Conservation (phyloP, 192 early-diverging fungal genomes). For the Rhizoclosmatium sp. region DNA sequence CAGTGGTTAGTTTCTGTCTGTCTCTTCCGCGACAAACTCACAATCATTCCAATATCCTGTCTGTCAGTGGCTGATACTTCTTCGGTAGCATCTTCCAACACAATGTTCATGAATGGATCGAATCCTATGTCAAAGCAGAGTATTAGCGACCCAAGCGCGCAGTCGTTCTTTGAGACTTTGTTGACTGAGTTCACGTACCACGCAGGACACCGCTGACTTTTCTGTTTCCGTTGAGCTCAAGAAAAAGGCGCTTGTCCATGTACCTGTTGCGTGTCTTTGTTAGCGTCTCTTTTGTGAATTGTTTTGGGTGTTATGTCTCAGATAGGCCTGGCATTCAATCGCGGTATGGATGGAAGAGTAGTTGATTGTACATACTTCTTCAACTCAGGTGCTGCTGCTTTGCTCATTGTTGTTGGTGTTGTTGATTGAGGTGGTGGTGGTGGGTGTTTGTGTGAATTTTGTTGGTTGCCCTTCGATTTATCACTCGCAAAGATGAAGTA, state of each 20-base stretch:
- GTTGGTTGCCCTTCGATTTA: background rate
- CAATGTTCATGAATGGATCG: slow-evolving; percentile 99
- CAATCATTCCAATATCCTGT: slow-evolving; percentile 87
- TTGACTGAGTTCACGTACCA: slow-evolving; percentile 46
- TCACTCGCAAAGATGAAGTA: slow-evolving; percentile 23
- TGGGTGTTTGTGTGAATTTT: background rate
- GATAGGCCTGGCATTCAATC: no score
- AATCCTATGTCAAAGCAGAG: slow-evolving; percentile 62
- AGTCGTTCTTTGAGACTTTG: background rate
- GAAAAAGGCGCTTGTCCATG: slow-evolving; percentile 93
- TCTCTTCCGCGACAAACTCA: slow-evolving; percentile 46
- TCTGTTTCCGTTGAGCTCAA: slow-evolving; percentile 91
- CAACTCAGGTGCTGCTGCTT: slow-evolving; percentile 71
- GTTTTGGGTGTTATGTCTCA: no score
- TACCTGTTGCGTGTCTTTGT: slow-evolving; percentile 51
- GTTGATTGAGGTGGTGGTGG: background rate
- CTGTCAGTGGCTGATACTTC: slow-evolving; percentile 73
- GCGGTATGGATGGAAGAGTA: no score
- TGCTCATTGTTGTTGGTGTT: slow-evolving; percentile 55
- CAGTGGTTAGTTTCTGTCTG: background rate
- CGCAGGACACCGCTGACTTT: slow-evolving; percentile 94
- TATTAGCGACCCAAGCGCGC: background rate
- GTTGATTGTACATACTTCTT: slow-evolving; percentile 51
- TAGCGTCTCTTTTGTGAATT: no score
- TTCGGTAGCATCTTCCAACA: slow-evolving; percentile 92